Evolutionary conservation across 2,329 filamentous ascomycete species (phyloP).

Genomic region (Bipolaris sorokiniana): DNA sequence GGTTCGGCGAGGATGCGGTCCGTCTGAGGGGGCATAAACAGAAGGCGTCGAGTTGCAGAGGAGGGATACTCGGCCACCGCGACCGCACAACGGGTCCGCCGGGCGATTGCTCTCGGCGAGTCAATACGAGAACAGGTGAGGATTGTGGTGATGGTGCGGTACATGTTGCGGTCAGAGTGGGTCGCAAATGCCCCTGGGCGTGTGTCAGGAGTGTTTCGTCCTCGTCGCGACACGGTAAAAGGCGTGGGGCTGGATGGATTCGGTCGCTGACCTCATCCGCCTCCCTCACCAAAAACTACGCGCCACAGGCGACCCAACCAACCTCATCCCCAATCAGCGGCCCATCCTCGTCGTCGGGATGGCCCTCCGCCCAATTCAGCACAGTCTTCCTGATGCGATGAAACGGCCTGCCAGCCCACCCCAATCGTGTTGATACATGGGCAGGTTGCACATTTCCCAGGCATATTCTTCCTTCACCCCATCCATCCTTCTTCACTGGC

Average conservation of each 20-base stretch:
- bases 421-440: conserved; percentile 21
- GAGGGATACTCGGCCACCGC: conserved; percentile 12
- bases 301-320: conserved; percentile 14
- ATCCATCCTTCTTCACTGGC: conserved; percentile 27
- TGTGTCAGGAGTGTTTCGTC: conserved; percentile 37
- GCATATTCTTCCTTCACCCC: conserved; percentile 20
- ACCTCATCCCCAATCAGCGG: conserved; percentile 17
- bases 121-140: conserved; percentile 19
- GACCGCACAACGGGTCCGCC: conserved; percentile 12
- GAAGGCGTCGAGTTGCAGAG: conserved; percentile 8
- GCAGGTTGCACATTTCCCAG: conserved; percentile 20
- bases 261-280: conserved; percentile 20
- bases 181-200: conserved; percentile 25
- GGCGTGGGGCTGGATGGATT: conserved; percentile 16
- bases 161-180: conserved; percentile 27
- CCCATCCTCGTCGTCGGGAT: not conserved
- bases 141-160: conserved; percentile 33
- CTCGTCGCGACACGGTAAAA: conserved; percentile 29
- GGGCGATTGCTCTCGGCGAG: conserved; percentile 23
- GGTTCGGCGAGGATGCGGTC: conserved; percentile 14
- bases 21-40: conserved; percentile 11
- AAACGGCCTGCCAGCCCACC: conserved; percentile 10
- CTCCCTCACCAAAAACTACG: conserved; percentile 10
- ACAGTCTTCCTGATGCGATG: conserved; percentile 9
- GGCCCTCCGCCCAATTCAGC: conserved; percentile 6